Percentiles rank a stretch among this genome's conserved stretches.
Conservation (phyloP, 169 alveolate genomes). For the Eimeria tenella region DNA sequence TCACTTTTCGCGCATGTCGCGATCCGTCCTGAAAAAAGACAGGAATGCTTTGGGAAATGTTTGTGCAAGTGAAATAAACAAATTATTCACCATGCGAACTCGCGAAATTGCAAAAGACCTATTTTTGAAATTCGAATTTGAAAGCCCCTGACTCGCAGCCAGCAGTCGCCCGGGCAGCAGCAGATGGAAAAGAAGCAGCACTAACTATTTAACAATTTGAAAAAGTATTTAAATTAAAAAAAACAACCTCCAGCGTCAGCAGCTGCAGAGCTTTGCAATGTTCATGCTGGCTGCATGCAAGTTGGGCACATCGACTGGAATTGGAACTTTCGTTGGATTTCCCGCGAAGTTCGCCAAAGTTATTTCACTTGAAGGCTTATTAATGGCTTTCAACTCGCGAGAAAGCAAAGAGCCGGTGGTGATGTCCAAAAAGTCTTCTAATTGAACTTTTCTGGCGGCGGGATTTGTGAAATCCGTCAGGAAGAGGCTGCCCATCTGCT, state of each 20-base stretch:
- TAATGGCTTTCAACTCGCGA: background rate
- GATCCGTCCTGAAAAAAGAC: background rate
- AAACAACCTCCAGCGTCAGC: background rate
- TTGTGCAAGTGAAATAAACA: background rate
- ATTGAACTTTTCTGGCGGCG: background rate
- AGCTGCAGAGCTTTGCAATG: background rate
- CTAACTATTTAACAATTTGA: background rate
- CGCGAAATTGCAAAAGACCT: background rate
- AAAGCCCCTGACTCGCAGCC: background rate
- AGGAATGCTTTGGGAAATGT: background rate
- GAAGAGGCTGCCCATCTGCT: constrained; percentile 28
- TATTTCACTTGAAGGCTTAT: background rate
- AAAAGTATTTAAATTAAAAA: background rate
- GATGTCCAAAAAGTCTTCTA: constrained; percentile 34
- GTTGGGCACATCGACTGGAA: background rate
- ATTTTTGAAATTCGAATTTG: background rate
- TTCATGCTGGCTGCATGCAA: constrained; percentile 30
- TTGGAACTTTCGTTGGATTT: background rate
- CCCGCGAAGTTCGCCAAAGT: too few relatives aligned
- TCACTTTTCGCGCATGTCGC: too few relatives aligned
- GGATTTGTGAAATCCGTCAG: background rate
- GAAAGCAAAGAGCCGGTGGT: background rate
- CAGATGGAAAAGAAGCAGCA: background rate
- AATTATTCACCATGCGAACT: background rate
- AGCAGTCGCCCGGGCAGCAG: background rate